phyloP scores from a whole-genome alignment of 768 basidiomycete genomes.

The Lactarius evosmus region DNA sequence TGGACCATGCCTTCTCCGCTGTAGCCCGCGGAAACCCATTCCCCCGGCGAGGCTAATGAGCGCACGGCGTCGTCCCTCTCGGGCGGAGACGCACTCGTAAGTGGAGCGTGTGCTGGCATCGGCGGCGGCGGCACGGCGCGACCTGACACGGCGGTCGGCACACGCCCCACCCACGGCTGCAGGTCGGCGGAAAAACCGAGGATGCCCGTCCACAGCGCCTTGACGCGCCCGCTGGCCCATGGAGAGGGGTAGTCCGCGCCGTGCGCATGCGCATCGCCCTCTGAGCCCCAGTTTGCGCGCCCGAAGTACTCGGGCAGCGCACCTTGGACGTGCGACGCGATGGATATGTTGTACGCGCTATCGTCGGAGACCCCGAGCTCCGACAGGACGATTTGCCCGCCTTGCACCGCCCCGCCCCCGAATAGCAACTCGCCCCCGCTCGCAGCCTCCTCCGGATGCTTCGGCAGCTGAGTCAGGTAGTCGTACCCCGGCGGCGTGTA shows the following conservation, averaged over 20 bases:
- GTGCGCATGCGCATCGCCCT: constrained; percentile 38
- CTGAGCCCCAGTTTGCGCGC: constrained; percentile 41
- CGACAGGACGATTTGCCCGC: constrained; percentile 31
- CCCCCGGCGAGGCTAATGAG: constrained; percentile 43
- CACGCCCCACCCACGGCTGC: constrained; percentile 67
- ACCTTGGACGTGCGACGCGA: constrained; percentile 45
- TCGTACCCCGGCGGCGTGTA: constrained; percentile 48
- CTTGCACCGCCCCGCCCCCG: constrained; percentile 54
- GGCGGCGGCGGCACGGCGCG: constrained; percentile 8
- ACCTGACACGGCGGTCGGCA: constrained; percentile 49
- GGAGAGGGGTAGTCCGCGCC: constrained; percentile 33
- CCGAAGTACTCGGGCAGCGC: constrained; percentile 57
- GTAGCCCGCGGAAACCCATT: constrained; percentile 72
- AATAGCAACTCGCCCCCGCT: constrained; percentile 55
- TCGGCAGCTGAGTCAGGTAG: constrained; percentile 61
- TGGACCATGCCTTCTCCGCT: constrained; percentile 73
- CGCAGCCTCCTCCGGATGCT: constrained; percentile 24
- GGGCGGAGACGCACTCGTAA: constrained; percentile 5
- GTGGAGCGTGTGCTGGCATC: background rate
- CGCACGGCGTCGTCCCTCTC: background rate
- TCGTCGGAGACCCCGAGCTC: constrained; percentile 39
- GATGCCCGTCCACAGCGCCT: constrained; percentile 62
- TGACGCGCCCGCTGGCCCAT: constrained; percentile 48
- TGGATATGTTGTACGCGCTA: constrained; percentile 36
- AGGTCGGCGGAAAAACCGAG: constrained; percentile 59